Percentiles rank a stretch among this genome's conserved stretches.
These are phyloP conservation scores for Cotoneaster glaucophyllus DNA, from an alignment of 306 rosid species.

Conservation along the genomic window DNA sequence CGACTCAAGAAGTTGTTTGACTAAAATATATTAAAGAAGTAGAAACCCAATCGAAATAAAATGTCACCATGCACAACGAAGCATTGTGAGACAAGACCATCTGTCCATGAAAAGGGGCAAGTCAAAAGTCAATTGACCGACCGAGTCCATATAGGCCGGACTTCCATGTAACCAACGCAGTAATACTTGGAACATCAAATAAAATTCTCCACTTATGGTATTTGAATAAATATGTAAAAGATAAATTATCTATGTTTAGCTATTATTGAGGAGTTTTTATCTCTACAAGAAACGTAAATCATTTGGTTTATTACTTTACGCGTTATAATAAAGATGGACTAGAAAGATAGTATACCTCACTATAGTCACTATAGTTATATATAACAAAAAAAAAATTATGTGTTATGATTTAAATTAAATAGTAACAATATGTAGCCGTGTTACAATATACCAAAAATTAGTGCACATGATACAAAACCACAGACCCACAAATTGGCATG, in stretches of 20 bases:
- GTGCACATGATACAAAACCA: neutral
- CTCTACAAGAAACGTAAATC: no score
- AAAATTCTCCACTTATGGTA: neutral
- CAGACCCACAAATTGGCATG: neutral
- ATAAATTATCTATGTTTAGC: neutral
- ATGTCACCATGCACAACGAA: neutral
- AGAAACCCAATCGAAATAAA: neutral
- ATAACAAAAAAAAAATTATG: no score
- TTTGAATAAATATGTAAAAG: no score
- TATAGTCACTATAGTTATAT: no score
- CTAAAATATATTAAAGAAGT: neutral
- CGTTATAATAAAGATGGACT: no score
- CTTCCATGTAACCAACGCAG: neutral
- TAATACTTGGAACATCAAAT: neutral
- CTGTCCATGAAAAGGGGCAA: neutral
- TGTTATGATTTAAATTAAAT: no score
- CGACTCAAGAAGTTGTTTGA: neutral
- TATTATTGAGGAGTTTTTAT: no score
- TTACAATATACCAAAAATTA: no score
- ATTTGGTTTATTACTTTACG: no score
- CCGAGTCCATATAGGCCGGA: neutral
- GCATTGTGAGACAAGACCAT: neutral
- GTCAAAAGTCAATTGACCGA: conserved; percentile 4
- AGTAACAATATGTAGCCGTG: no score
- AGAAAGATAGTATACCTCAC: no score